These are phyloP conservation scores for Annulohypoxylon nitens DNA, from an alignment of 495 filamentous ascomycete genomes.

Conservation along the genomic window DNA sequence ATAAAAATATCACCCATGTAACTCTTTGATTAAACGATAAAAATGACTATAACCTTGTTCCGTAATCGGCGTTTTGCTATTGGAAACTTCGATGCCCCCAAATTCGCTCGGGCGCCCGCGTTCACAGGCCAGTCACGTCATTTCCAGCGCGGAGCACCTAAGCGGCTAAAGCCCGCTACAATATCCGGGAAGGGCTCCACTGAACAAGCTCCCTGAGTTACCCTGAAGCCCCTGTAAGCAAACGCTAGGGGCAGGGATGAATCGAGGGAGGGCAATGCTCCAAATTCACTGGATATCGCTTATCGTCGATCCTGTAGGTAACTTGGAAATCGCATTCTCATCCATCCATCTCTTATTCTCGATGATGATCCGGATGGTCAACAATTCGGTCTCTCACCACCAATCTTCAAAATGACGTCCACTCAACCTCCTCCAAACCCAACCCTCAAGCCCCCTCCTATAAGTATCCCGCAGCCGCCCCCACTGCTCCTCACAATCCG, in stretches of 20 bases:
- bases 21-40: neutral
- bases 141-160: constrained; percentile 37
- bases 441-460: constrained; percentile 36
- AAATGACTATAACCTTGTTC: constrained; percentile 25
- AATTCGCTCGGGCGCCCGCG: constrained; percentile 1
- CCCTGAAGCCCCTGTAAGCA: constrained; percentile 20
- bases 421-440: constrained; percentile 29
- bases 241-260: constrained; percentile 5
- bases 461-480: constrained; percentile 49
- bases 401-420: constrained; percentile 32
- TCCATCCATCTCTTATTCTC: neutral
- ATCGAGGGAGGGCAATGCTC: too few species aligned
- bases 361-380: neutral
- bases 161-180: constrained; percentile 37
- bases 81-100: constrained; percentile 11
- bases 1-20: neutral
- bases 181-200: constrained; percentile 22
- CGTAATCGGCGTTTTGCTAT: constrained; percentile 44
- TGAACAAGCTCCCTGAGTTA: constrained; percentile 25
- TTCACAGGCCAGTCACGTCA: constrained; percentile 39
- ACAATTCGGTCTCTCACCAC: constrained; percentile 1
- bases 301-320: neutral
- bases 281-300: constrained; percentile 18
- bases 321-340: constrained; percentile 4
- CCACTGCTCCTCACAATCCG: constrained; percentile 83